Evolutionary conservation across 164 flowering plant species (phyloP), one percentile per base, ranked within the genome.

Genomic region (Kalanchoe fedtschenkoi): DNA sequence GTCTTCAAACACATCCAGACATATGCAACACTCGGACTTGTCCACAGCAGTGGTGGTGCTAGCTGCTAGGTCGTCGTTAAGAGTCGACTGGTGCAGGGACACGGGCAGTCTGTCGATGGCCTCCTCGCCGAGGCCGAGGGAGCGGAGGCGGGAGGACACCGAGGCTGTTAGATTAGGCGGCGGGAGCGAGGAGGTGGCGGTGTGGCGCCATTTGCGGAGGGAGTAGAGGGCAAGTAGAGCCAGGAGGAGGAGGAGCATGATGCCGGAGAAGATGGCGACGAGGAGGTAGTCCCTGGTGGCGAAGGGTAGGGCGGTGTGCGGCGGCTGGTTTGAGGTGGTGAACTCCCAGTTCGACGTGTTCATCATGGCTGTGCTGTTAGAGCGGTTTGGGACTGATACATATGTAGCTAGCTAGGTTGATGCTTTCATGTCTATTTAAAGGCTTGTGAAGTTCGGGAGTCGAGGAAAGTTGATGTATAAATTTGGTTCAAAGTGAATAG

Each of bases 11-110:
- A 46, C 54, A 10, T 79, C 74, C 1, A 88, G 72, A 60, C 97
- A 90, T 60, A 90, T 88, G n/a, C 83, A 80, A 38, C 95, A 88
- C 72, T 86, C 89, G n/a, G n/a, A n/a, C n/a, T n/a, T n/a, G n/a
- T n/a, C n/a, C 2, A 39, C 63, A 11, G 19, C 60, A 1, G n/a
- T 32, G 19, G 51, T 21, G 10, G 26, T 60, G 4, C 34, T 61
- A 0, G 51, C 51, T 0, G 51, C 51, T 0, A 65, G 1, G 2
- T 69, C 58, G n/a, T n/a, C n/a, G n/a, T n/a, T n/a, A n/a, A n/a
- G n/a, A 2, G 35, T 24, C 3, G 71, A 26, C 8, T 47, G 63
- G 71, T 78, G 74, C 33, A 83, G 15, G 1, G 69, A 47, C 0
- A 83, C 71, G 1, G 97, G 95, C 7, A 87, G 46, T 39, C 72